Conservation (phyloP, 2,329 filamentous ascomycete species). For the Phyllosticta capitalensis region DNA sequence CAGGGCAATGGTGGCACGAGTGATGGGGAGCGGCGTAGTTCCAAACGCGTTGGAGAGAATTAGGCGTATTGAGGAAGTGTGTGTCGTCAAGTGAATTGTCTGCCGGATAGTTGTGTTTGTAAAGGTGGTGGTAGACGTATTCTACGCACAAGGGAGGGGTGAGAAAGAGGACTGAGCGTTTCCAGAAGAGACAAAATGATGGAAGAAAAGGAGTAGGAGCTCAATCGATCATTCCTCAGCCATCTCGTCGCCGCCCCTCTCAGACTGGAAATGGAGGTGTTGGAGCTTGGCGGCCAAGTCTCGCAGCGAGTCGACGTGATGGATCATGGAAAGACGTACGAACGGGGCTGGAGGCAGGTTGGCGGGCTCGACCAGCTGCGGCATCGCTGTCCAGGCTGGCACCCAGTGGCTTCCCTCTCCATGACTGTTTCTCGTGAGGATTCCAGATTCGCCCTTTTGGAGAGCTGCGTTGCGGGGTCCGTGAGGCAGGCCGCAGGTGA, state of each 20-base stretch:
- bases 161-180: not conserved
- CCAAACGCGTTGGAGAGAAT: slow-evolving; percentile 60
- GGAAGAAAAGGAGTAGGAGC: not conserved
- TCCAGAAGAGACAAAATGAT: not conserved
- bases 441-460: not conserved
- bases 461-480: not conserved
- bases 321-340: slow-evolving; percentile 30
- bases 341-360: slow-evolving; percentile 55
- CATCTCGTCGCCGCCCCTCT: not conserved
- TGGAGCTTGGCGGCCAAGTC: slow-evolving; percentile 12
- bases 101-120: slow-evolving; percentile 56
- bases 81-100: slow-evolving; percentile 52
- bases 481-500: not conserved
- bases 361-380: slow-evolving; percentile 51
- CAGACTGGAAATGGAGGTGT: not conserved
- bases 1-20: slow-evolving; percentile 48
- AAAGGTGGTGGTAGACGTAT: slow-evolving; percentile 46
- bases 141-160: slow-evolving; percentile 26
- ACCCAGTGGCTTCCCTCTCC: slow-evolving; percentile 43
- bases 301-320: slow-evolving; percentile 3
- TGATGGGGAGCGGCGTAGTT: slow-evolving; percentile 46
- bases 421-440: not conserved
- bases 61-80: slow-evolving; percentile 48
- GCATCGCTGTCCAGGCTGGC: slow-evolving; percentile 57
- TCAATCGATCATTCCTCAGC: slow-evolving; percentile 19